Conservation (phyloP, 1,284 basidiomycete genomes). For the Farysia itapuensis region DNA sequence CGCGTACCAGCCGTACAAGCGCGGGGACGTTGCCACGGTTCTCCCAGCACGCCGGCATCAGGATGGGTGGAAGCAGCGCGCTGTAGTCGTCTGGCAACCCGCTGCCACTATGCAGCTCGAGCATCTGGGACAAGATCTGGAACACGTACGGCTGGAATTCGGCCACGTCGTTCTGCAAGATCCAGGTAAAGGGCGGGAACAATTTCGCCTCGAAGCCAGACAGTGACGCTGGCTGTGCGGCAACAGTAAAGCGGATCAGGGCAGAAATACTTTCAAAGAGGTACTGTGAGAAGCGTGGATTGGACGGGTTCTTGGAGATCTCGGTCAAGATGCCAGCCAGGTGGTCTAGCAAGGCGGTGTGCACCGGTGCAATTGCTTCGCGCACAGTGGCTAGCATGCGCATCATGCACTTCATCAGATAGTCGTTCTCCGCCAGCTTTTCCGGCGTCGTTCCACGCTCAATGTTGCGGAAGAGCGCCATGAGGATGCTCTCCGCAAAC, state of each 20-base stretch:
- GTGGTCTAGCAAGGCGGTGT: conserved; percentile 71
- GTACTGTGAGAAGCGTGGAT: conserved; percentile 96
- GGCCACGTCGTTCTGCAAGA: conserved; percentile 87
- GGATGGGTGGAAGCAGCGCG: conserved; percentile 76
- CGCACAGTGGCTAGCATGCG: conserved; percentile 87
- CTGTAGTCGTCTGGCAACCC: conserved; percentile 77
- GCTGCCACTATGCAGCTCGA: conserved; percentile 71
- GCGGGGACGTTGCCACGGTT: conserved; percentile 95
- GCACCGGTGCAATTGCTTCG: conserved; percentile 72
- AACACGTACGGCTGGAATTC: conserved; percentile 98
- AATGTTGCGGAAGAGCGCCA: conserved; percentile 78
- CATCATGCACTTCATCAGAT: conserved; percentile 98
- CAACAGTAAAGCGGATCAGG: conserved; percentile 77
- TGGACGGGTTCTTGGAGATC: conserved; percentile 93
- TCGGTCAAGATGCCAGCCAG: conserved; percentile 80
- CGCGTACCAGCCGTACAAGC: conserved; percentile 82
- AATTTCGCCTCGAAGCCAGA: conserved; percentile 76
- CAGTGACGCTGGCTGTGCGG: conserved; percentile 68
- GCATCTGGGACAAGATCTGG: conserved; percentile 93
- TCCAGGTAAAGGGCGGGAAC: conserved; percentile 79
- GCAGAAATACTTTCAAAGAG: conserved; percentile 94
- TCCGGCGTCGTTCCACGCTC: conserved; percentile 81
- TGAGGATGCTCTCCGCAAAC: conserved; percentile 74
- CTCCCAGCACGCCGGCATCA: conserved; percentile 86
- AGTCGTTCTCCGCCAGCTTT: conserved; percentile 96